These are phyloP conservation scores for Tetracladium setigerum DNA, from an alignment of 495 filamentous ascomycete genomes.

Conservation along the genomic window DNA sequence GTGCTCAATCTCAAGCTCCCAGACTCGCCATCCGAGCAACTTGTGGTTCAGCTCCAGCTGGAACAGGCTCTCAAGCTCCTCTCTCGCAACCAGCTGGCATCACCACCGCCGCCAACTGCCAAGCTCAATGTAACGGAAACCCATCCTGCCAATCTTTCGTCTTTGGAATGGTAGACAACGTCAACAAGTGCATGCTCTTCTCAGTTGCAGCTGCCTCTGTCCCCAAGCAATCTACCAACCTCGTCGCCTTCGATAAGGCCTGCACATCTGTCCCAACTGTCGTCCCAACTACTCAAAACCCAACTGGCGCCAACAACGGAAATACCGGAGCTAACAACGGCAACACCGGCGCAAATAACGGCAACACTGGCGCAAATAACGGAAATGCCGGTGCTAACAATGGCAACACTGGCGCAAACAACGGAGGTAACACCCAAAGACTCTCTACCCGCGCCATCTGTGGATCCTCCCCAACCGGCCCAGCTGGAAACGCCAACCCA, in stretches of 20 bases:
- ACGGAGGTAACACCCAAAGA: not conserved
- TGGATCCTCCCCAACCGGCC: constrained; percentile 3
- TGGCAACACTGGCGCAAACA: not conserved
- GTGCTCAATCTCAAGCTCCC: too few species aligned
- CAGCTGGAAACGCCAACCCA: constrained; percentile 3
- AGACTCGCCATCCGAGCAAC: not conserved
- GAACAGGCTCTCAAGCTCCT: not conserved
- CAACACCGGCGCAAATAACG: too few species aligned
- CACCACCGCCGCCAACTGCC: not conserved
- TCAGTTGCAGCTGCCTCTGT: constrained; percentile 7
- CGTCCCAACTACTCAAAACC: constrained; percentile 3
- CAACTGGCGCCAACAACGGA: not conserved
- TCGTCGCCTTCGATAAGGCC: constrained; percentile 1
- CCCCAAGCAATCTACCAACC: constrained; percentile 4
- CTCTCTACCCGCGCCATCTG: constrained; percentile 6
- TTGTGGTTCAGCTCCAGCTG: not conserved
- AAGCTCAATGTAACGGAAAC: constrained; percentile 15
- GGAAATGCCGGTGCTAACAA: not conserved
- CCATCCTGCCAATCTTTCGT: constrained; percentile 20
- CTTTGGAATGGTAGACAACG: constrained; percentile 20
- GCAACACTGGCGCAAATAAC: not conserved
- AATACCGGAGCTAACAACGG: too few species aligned
- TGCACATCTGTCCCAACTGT: not conserved
- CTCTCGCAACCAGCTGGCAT: not conserved
- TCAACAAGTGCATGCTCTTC: constrained; percentile 17